Conservation (phyloP, 2,329 filamentous ascomycete genomes). For the Talaromyces pinophilus region DNA sequence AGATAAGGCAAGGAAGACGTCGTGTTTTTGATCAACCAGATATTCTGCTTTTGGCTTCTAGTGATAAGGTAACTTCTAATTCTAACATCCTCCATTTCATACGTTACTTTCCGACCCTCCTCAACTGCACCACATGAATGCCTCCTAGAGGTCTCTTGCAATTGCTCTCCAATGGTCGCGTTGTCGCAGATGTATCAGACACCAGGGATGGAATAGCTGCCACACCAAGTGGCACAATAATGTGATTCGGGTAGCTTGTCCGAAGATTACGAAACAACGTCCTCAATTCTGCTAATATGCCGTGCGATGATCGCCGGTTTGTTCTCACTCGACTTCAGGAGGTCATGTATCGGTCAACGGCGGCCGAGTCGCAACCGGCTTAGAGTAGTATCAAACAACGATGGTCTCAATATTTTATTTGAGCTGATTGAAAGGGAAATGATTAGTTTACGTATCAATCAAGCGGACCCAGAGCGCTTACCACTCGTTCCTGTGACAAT, state of each 20-base stretch:
- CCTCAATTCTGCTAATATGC: too few relatives aligned
- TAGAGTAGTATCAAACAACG: too few relatives aligned
- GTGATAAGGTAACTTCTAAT: not conserved
- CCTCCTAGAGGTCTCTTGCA: not conserved
- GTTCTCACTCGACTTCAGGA: not conserved
- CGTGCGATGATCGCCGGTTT: not conserved
- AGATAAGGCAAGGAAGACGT: not conserved
- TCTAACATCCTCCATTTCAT: not conserved
- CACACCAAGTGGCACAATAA: not conserved
- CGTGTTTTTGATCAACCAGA: not conserved
- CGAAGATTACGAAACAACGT: not conserved
- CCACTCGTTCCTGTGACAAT: conserved; percentile 1
- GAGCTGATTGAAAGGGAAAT: not conserved
- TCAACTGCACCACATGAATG: not conserved
- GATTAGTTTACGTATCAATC: not conserved
- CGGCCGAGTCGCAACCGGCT: not conserved
- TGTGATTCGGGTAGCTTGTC: not conserved
- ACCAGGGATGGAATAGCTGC: not conserved
- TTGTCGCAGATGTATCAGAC: not conserved
- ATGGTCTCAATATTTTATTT: not conserved
- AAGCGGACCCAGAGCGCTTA: not conserved
- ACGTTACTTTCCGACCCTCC: not conserved
- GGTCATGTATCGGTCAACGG: not conserved
- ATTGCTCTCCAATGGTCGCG: not conserved
- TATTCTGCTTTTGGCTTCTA: not conserved